Base-by-base conservation (phyloP, 768 basidiomycete species). In the Phanerochaete sordida region DNA sequence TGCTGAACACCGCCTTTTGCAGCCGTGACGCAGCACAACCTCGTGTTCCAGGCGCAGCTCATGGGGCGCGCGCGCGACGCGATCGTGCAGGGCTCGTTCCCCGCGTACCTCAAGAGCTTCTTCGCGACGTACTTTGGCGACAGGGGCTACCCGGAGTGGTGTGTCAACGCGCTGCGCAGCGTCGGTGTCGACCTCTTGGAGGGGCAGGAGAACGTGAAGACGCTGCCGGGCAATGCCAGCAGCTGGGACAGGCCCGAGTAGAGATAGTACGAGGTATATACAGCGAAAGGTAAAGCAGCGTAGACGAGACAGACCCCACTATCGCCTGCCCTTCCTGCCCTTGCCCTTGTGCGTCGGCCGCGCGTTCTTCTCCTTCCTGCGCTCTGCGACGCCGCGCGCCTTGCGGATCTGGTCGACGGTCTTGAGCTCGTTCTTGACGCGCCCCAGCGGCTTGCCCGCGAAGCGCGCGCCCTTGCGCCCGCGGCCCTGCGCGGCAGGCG, bases 61-160 rank as follows among this genome's bases (percentile, higher is more conserved):
- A 93, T 95, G 91, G 90, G 90, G n/a, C 79, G 83, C 28, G 91
- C 89, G 44, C 80, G 93, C 56, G 83, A 90, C 65, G 90, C 93
- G 2, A 95, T 95, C 65, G 69, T 93, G 59, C 79, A 81, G 30
- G 91, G 86, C 37, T 82, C 76, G 12, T 96, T 93, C 72, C 94
- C 93, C 1, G 77, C 82, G 53, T 95, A 91, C 69, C 78, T 95
- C 28, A 79, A 79, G 55, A 74, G 73, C 7, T 96, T 95, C 74
- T 95, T 96, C 72, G 79, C 77, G 33, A 75, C 77, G 46, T 95
- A 94, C 71, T 96, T 91, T 67, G 86, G 83, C 7, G 79, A 84
- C 57, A 74, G 77, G n/a, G 88, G 88, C 11, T 93, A 94, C 70
- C 93, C 93, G 0, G 84, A 85, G 68, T 96, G 93, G 93, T 91